These are phyloP conservation scores for Lodderomyces metapsilosis DNA, from an alignment of 1,139 yeast species.

Conservation along the genomic window DNA sequence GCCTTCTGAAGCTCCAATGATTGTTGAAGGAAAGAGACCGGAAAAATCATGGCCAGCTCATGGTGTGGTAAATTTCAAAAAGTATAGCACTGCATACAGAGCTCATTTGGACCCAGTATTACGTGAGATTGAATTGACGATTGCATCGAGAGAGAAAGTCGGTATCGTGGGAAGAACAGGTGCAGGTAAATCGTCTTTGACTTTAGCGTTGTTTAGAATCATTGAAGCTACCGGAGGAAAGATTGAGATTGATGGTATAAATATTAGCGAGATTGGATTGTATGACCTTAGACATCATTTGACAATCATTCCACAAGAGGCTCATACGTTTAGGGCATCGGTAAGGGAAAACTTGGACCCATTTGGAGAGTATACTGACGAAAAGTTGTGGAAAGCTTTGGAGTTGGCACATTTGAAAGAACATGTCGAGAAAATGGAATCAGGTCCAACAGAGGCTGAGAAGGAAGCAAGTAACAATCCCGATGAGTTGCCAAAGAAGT, in stretches of 20 bases:
- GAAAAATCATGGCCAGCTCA: slow-evolving; percentile 26
- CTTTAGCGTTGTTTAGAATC: slow-evolving; percentile 34
- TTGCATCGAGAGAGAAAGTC: slow-evolving; percentile 30
- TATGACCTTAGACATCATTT: slow-evolving; percentile 53
- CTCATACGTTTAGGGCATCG: slow-evolving; percentile 66
- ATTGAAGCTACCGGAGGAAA: slow-evolving; percentile 30
- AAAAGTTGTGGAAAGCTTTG: slow-evolving; percentile 53
- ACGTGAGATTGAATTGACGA: slow-evolving; percentile 23
- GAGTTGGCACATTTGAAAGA: slow-evolving; percentile 53
- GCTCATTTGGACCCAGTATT: slow-evolving; percentile 34
- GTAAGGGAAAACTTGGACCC: slow-evolving; percentile 65
- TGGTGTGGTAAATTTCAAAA: slow-evolving; percentile 27
- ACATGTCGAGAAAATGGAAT: slow-evolving; percentile 34
- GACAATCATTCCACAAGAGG: slow-evolving; percentile 70
- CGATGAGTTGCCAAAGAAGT: slow-evolving; percentile 24
- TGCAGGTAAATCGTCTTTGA: slow-evolving; percentile 35
- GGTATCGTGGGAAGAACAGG: slow-evolving; percentile 41
- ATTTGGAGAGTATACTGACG: slow-evolving; percentile 47
- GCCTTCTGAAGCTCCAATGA: slow-evolving; percentile 27
- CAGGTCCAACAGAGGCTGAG: slow-evolving; percentile 23
- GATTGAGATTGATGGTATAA: slow-evolving; percentile 47
- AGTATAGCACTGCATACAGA: slow-evolving; percentile 32
- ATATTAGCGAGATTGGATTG: slow-evolving; percentile 47
- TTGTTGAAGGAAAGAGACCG: slow-evolving; percentile 24
- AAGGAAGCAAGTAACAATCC: slow-evolving; percentile 20